These are phyloP conservation scores for Eucalyptus microcorys DNA, from an alignment of 345 rosid species.

Conservation along the genomic window DNA sequence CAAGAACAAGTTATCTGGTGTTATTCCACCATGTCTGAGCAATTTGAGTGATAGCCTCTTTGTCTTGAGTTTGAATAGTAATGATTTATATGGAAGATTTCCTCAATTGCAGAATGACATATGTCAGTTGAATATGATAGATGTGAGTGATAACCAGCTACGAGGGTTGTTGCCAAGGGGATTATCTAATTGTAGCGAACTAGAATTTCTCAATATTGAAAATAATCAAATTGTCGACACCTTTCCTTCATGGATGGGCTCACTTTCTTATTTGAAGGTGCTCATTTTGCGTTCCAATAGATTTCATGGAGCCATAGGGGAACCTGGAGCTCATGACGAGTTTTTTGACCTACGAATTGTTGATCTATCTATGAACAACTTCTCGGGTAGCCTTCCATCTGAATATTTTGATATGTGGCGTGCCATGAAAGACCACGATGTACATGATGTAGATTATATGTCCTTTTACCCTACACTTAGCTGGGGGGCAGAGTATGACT, in stretches of 20 bases:
- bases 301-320: too few species aligned
- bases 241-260: too few species aligned
- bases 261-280: too few species aligned
- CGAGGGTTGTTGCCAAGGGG: too few species aligned
- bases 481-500: background rate
- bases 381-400: background rate
- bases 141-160: too few species aligned
- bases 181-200: too few species aligned
- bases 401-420: background rate
- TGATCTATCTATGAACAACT: background rate
- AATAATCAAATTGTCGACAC: too few species aligned
- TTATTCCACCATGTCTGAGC: background rate
- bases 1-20: background rate
- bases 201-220: too few species aligned
- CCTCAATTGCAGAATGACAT: background rate
- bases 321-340: accelerated
- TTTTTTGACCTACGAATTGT: background rate
- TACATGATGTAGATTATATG: too few species aligned
- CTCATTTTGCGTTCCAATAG: too few species aligned
- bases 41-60: accelerated
- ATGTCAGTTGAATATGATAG: background rate
- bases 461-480: too few species aligned
- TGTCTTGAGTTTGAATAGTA: background rate
- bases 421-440: background rate
- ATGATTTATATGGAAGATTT: background rate